phyloP scores from a whole-genome alignment of 2,329 filamentous ascomycete genomes.

The Diplodia seriata region DNA sequence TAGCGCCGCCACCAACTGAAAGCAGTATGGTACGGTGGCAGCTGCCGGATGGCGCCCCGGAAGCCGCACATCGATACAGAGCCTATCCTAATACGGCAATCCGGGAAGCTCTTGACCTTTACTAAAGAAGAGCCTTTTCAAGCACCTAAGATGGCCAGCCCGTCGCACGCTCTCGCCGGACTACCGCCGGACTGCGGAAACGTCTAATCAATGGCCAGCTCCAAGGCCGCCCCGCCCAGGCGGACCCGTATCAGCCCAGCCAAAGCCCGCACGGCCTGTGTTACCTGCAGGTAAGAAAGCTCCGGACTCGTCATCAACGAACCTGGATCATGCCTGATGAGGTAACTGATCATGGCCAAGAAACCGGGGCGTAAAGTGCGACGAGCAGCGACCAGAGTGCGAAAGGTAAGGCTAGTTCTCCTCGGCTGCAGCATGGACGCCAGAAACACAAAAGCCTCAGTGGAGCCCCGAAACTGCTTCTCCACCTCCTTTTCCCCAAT shows the following conservation, averaged over 20 bases:
- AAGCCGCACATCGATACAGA: background rate
- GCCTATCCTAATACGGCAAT: slow-evolving; percentile 12
- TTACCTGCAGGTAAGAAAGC: slow-evolving; percentile 31
- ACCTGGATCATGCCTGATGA: slow-evolving; percentile 8
- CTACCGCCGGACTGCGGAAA: background rate
- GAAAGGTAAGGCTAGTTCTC: slow-evolving; percentile 42
- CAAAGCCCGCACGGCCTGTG: slow-evolving; percentile 22
- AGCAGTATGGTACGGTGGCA: slow-evolving; percentile 21
- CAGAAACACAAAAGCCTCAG: slow-evolving; percentile 2
- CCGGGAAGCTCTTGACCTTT: background rate
- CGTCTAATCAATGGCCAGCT: slow-evolving; percentile 8
- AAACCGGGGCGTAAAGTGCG: slow-evolving; percentile 44
- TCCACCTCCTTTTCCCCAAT: background rate
- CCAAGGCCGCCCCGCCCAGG: background rate
- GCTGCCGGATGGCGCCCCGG: slow-evolving; percentile 8
- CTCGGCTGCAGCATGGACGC: background rate
- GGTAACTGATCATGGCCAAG: slow-evolving; percentile 33
- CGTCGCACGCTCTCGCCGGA: slow-evolving; percentile 1
- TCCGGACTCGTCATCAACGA: background rate
- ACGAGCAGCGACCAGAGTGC: slow-evolving; percentile 49
- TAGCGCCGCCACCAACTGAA: slow-evolving; percentile 18
- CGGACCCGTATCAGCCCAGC: slow-evolving; percentile 11
- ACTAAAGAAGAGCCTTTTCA: slow-evolving; percentile 8
- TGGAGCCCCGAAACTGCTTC: background rate
- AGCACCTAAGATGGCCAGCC: slow-evolving; percentile 4